Conservation (phyloP, 768 basidiomycete species). For the Xerocomellus chrysenteron region DNA sequence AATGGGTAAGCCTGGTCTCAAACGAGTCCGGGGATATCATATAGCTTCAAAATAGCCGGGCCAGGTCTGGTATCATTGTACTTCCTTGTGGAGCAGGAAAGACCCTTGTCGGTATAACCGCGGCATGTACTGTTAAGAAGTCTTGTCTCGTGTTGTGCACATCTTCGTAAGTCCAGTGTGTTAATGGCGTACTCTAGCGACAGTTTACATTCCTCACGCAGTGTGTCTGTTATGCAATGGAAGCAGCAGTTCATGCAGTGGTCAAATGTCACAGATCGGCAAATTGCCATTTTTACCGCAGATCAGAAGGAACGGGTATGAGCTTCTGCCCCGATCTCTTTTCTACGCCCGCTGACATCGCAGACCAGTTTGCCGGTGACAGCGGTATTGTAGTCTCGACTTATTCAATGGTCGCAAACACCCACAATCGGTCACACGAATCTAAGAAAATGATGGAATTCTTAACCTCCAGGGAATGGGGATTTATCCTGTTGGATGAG, state of each 20-base stretch:
- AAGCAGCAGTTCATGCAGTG: constrained; percentile 97
- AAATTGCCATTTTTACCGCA: constrained; percentile 97
- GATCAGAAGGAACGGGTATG: constrained; percentile 94
- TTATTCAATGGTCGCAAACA: constrained; percentile 99
- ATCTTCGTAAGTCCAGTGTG: constrained; percentile 71
- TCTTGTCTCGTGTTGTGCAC: constrained; percentile 97
- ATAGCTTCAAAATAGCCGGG: constrained; percentile 59
- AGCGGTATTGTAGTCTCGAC: constrained; percentile 98
- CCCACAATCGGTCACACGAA: constrained; percentile 97
- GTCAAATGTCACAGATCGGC: constrained; percentile 95
- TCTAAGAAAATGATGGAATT: constrained; percentile 99
- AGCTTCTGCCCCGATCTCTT: not conserved
- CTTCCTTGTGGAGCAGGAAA: constrained; percentile 98
- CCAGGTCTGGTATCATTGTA: constrained; percentile 97
- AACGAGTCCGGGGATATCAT: not conserved
- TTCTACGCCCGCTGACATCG: constrained; percentile 5
- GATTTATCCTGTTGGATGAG: constrained; percentile 95
- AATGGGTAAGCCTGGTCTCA: constrained; percentile 67
- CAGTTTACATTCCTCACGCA: constrained; percentile 29
- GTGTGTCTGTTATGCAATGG: constrained; percentile 98
- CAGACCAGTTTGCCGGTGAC: constrained; percentile 83
- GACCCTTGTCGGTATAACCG: constrained; percentile 98
- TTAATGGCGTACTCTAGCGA: not conserved
- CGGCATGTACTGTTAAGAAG: constrained; percentile 99
- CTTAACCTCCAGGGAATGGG: constrained; percentile 97